These are phyloP conservation scores for Dactylellina parvicollis DNA, from an alignment of 2,329 filamentous ascomycete genomes.

Conservation along the genomic window DNA sequence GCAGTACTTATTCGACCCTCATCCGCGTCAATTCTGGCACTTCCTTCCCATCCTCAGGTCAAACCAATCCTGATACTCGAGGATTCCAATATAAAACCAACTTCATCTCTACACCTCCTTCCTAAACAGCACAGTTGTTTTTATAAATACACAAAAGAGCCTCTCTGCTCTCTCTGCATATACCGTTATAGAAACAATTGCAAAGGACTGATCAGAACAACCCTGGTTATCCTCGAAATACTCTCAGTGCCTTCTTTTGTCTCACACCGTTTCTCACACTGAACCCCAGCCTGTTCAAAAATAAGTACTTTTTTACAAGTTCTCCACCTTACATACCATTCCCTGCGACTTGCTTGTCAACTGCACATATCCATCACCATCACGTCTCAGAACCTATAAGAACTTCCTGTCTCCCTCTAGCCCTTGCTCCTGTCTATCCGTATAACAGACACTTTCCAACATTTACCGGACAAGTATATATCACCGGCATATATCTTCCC, in stretches of 20 bases:
- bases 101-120: constrained; percentile 46
- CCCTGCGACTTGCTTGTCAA: constrained; percentile 35
- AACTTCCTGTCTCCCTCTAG: constrained; percentile 39
- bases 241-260: constrained; percentile 43
- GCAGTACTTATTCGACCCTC: constrained; percentile 56
- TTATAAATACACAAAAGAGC: constrained; percentile 30
- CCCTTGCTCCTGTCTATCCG: constrained; percentile 36
- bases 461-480: not conserved
- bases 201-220: constrained; percentile 36
- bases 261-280: constrained; percentile 54
- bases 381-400: constrained; percentile 50
- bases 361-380: constrained; percentile 37
- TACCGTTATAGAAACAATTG: constrained; percentile 49
- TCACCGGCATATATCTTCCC: not conserved
- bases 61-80: constrained; percentile 49
- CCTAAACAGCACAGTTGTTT: constrained; percentile 46
- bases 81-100: constrained; percentile 50
- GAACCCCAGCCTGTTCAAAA: constrained; percentile 51
- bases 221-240: constrained; percentile 30
- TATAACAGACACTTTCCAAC: not conserved
- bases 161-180: constrained; percentile 21
- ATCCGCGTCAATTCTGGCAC: constrained; percentile 54
- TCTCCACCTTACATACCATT: constrained; percentile 34
- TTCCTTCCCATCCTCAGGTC: constrained; percentile 46
- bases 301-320: constrained; percentile 45